Percentiles rank a stretch among this genome's conserved stretches.
Conservation (phyloP, 768 basidiomycete genomes). For the Basidioascus undulatus region DNA sequence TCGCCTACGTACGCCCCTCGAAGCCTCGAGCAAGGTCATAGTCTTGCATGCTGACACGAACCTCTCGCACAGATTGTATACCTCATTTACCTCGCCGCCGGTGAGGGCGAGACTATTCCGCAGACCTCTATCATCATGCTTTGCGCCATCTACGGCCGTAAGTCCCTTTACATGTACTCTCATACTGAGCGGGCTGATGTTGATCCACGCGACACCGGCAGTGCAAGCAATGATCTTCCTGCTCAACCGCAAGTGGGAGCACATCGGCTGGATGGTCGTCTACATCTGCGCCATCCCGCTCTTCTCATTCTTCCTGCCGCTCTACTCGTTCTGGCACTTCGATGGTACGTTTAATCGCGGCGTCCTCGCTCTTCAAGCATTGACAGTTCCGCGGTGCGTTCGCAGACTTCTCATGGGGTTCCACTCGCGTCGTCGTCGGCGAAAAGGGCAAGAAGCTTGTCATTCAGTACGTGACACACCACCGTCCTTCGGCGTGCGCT, state of each 20-base stretch:
- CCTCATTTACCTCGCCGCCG: constrained; percentile 56
- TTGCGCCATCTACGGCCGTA: constrained; percentile 75
- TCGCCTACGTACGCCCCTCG: constrained; percentile 9
- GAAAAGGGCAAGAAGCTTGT: constrained; percentile 89
- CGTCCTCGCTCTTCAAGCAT: constrained; percentile 4
- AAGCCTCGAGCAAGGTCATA: too few species aligned
- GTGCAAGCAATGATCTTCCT: constrained; percentile 82
- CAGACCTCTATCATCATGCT: constrained; percentile 73
- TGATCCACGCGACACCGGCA: too few species aligned
- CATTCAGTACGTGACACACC: constrained; percentile 30
- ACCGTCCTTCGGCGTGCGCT: background rate
- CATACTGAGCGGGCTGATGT: too few species aligned
- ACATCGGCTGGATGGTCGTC: constrained; percentile 93
- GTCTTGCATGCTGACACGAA: constrained; percentile 6
- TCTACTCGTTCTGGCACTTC: constrained; percentile 96
- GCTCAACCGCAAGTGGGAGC: constrained; percentile 85
- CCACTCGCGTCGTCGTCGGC: constrained; percentile 72
- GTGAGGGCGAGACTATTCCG: constrained; percentile 41
- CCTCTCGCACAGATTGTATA: constrained; percentile 42
- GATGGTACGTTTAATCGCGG: constrained; percentile 85
- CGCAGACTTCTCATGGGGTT: constrained; percentile 31
- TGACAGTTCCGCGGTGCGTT: constrained; percentile 5
- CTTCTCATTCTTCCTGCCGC: constrained; percentile 76
- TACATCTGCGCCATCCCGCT: constrained; percentile 85
- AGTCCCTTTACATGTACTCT: too few species aligned